Evolutionary conservation across 2,329 filamentous ascomycete species (phyloP).

Genomic region (Ophiocordyceps robertsii): DNA sequence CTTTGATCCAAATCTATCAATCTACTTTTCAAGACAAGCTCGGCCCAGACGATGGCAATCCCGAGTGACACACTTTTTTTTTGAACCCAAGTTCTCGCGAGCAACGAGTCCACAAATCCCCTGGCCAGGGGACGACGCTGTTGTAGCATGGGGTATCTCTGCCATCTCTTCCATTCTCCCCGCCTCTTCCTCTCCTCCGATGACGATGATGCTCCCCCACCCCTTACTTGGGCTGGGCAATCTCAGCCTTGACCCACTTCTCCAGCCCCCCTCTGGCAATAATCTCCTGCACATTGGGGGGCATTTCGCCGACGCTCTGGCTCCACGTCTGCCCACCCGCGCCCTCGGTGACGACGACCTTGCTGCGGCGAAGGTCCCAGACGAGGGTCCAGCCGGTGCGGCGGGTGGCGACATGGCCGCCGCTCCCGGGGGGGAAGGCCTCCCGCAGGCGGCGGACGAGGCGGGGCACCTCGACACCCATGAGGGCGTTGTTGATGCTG

Average conservation of each 20-base stretch:
- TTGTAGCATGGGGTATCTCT: no score
- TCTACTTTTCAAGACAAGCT: no score
- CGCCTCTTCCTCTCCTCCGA: not conserved
- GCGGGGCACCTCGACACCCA: constrained; percentile 56
- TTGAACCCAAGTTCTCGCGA: no score
- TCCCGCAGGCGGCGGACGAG: constrained; percentile 53
- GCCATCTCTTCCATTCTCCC: no score
- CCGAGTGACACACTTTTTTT: no score
- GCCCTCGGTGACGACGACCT: constrained; percentile 54
- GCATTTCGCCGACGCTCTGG: constrained; percentile 70
- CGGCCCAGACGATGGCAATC: no score
- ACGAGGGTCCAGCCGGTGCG: constrained; percentile 72
- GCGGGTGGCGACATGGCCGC: constrained; percentile 32
- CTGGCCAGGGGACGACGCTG: no score
- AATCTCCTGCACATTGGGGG: constrained; percentile 77
- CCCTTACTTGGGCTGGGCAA: constrained; percentile 15
- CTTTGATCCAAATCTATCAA: no score
- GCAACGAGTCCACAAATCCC: no score
- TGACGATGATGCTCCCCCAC: not conserved
- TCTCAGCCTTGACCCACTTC: constrained; percentile 68
- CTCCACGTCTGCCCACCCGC: constrained; percentile 57
- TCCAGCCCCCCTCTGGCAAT: constrained; percentile 67
- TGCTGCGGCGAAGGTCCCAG: constrained; percentile 67
- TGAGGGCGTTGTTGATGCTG: constrained; percentile 66
- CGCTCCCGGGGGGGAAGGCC: constrained; percentile 31